Percentiles rank a stretch among this genome's conserved stretches.
These are phyloP conservation scores for Gracilaria gracilis DNA, from an alignment of 23 red algal species.

Conservation along the genomic window DNA sequence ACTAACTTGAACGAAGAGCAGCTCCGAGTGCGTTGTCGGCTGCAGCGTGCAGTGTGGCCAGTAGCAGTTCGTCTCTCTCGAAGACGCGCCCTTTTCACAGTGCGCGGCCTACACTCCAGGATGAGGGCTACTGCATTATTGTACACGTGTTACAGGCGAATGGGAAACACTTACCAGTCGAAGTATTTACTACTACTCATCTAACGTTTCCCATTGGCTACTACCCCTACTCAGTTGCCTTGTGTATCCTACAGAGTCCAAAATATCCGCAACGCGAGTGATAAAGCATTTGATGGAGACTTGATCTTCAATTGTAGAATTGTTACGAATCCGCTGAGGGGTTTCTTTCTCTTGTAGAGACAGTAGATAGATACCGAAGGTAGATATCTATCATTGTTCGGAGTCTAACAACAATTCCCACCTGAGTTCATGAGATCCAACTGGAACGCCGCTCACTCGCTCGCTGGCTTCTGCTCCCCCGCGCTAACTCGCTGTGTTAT, in stretches of 20 bases:
- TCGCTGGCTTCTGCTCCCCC: too few species aligned
- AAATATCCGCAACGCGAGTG: too few species aligned
- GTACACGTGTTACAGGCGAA: neutral
- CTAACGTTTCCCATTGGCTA: neutral
- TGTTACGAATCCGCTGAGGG: too few species aligned
- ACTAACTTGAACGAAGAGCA: neutral
- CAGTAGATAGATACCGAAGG: too few species aligned
- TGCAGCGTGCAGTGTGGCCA: conserved; percentile 6
- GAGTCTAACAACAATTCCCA: too few species aligned
- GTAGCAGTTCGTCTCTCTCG: neutral
- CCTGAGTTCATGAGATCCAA: neutral
- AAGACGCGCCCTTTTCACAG: conserved; percentile 5
- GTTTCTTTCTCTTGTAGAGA: too few species aligned
- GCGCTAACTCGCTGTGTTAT: neutral
- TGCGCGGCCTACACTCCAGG: neutral
- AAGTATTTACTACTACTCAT: too few species aligned
- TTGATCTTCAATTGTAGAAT: too few species aligned
- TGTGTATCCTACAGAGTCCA: too few species aligned
- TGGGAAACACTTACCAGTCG: neutral
- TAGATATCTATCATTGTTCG: too few species aligned
- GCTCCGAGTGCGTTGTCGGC: neutral
- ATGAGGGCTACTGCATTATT: neutral
- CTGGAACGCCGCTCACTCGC: neutral
- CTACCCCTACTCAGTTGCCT: too few species aligned
- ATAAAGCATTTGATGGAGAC: too few species aligned